phyloP scores from a whole-genome alignment of 371 early-diverging fungal species.

The Blakeslea trispora region DNA sequence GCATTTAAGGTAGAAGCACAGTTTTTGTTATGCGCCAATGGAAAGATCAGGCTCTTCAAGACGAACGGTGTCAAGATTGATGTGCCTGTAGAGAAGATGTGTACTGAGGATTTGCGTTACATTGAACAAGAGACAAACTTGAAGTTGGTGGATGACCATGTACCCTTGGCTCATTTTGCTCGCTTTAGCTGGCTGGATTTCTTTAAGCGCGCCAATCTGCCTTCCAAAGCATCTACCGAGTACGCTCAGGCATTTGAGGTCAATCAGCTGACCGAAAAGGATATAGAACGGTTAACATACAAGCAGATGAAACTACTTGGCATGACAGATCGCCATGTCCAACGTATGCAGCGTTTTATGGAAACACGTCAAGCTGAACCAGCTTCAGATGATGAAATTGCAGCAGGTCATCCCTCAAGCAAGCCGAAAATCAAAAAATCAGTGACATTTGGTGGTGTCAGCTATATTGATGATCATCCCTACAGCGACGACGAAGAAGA shows the following conservation, averaged over 20 bases:
- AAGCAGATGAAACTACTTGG: slow-evolving; percentile 75
- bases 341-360: slow-evolving; percentile 69
- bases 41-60: slow-evolving; percentile 89
- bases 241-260: slow-evolving; percentile 83
- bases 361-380: slow-evolving; percentile 43
- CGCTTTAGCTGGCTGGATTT: slow-evolving; percentile 88
- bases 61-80: slow-evolving; percentile 92
- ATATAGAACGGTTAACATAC: slow-evolving; percentile 72
- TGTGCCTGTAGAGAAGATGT: slow-evolving; percentile 89
- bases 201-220: slow-evolving; percentile 75
- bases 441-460: slow-evolving; percentile 49
- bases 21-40: slow-evolving; percentile 72
- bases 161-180: slow-evolving; percentile 52
- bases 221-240: slow-evolving; percentile 64
- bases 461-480: slow-evolving; percentile 40
- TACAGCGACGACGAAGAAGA: slow-evolving; percentile 16
- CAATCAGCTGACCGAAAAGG: slow-evolving; percentile 71
- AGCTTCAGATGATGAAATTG: slow-evolving; percentile 42
- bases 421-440: slow-evolving; percentile 34
- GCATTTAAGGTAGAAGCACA: slow-evolving; percentile 91
- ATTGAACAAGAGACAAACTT: slow-evolving; percentile 58
- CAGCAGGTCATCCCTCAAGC: slow-evolving; percentile 8
- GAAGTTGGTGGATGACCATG: slow-evolving; percentile 46
- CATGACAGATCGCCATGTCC: slow-evolving; percentile 80
- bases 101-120: slow-evolving; percentile 65